Base-by-base conservation (phyloP, 2,329 filamentous ascomycete species). In the Aspergillus cejpii region DNA sequence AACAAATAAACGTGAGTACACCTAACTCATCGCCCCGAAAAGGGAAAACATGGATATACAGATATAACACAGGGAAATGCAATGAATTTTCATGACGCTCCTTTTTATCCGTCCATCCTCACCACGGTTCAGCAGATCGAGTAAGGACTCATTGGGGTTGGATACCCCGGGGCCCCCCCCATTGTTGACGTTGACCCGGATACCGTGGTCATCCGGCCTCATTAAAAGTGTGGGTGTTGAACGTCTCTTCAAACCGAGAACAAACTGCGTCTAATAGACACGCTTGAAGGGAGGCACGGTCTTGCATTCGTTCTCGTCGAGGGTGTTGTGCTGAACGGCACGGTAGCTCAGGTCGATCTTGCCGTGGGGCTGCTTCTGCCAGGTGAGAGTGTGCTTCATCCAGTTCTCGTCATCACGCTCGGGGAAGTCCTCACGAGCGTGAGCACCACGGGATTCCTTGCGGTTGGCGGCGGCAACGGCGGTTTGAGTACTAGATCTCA, bases 381-480 rank as follows among this genome's bases (percentile, higher is more conserved):
- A 98, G 56, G 84, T 88, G 50, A 98, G 80, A 37, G 88, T 94
- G 80, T 98, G 92, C 84, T 97, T 97, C 91, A 96, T 96, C 91
- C 91, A 97, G 70, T 94, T 85, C 71, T 83, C 78, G 66, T 98
- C 92, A 65, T 97, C 87, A 75, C 92, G 85, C 14, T 97, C 90
- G 46, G 91, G 91, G 79, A 71, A 97, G 68, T 98, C 92, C 76
- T 98, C 92, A 57, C 92, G 86, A 55, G 92, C 92, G 72, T 98
- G 92, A 19, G 92, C 92, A 67, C 92, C 92, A 74, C 92, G 87
- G 45, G 89, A 95, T 74, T 98, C 92, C 79, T 95, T 95, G 66
- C 92, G 84, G 74, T 91, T 91, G 47, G 89, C 87, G 52, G 92
- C 92, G 24, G 89, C 80, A 59, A 83, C 80, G 51, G 92, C 92